Conservation (phyloP, 2,329 filamentous ascomycete genomes). For the Diaporthe velutina region DNA sequence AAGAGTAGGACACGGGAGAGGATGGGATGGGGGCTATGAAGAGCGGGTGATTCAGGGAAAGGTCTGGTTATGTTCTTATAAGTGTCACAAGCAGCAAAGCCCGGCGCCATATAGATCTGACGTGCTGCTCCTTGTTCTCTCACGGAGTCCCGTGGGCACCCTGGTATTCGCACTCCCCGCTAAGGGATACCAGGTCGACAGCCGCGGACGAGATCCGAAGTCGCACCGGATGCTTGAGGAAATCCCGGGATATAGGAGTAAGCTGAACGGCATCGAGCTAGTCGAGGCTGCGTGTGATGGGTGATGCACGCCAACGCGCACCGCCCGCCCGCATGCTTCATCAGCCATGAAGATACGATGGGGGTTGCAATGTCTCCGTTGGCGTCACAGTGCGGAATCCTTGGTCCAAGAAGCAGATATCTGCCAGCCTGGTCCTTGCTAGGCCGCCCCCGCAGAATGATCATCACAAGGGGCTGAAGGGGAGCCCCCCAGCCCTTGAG, state of each 20-base stretch:
- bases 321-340: slow-evolving; percentile 23
- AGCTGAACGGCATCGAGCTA: slow-evolving; percentile 32
- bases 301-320: slow-evolving; percentile 16
- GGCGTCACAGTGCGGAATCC: slow-evolving; percentile 36
- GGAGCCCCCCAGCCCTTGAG: slow-evolving; percentile 9
- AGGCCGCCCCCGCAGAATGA: slow-evolving; percentile 21
- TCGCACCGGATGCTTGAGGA: slow-evolving; percentile 24
- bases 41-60: neutral
- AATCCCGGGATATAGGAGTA: neutral
- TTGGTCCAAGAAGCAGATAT: neutral
- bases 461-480: slow-evolving; percentile 25
- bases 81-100: neutral
- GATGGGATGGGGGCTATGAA: slow-evolving; percentile 1
- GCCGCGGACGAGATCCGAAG: slow-evolving; percentile 17
- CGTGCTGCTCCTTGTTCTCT: slow-evolving; percentile 27
- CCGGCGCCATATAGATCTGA: neutral
- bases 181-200: slow-evolving; percentile 18
- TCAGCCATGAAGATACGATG: slow-evolving; percentile 32
- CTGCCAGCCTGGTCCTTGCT: slow-evolving; percentile 30
- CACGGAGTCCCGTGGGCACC: slow-evolving; percentile 13
- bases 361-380: slow-evolving; percentile 25
- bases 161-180: slow-evolving; percentile 11
- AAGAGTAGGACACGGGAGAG: slow-evolving; percentile 14
- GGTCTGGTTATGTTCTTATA: slow-evolving; percentile 33
- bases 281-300: slow-evolving; percentile 32